A percentile compares a stretch with the other conserved stretches of the same genome.
Conservation (phyloP, 1,284 basidiomycete species). For the Fomitiporia mediterranea region DNA sequence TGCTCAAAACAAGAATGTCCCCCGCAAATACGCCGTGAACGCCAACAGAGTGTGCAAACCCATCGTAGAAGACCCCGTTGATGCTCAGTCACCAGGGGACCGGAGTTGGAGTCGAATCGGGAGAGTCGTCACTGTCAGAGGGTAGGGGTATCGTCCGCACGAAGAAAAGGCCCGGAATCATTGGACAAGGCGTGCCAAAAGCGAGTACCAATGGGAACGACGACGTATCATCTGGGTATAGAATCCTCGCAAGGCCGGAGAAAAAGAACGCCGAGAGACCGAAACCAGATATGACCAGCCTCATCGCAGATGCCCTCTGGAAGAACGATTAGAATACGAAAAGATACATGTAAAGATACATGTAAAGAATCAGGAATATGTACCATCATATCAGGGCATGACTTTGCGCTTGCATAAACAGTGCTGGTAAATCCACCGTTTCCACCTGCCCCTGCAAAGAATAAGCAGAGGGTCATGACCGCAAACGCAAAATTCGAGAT, state of each 20-base stretch:
- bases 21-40: conserved; percentile 12
- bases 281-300: conserved; percentile 76
- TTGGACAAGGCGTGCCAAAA: conserved; percentile 63
- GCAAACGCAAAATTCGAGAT: conserved; percentile 28
- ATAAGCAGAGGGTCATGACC: conserved; percentile 44
- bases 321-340: not conserved
- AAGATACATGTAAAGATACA: too few species aligned
- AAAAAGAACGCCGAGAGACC: conserved; percentile 82
- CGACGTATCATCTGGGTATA: conserved; percentile 69
- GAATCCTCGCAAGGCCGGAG: conserved; percentile 56
- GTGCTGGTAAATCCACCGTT: conserved; percentile 52
- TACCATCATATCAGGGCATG: conserved; percentile 50
- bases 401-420: conserved; percentile 64
- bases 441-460: conserved; percentile 59
- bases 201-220: conserved; percentile 65
- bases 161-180: conserved; percentile 62
- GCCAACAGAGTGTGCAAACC: conserved; percentile 16
- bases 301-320: conserved; percentile 69
- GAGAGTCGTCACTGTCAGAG: conserved; percentile 24
- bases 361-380: not conserved
- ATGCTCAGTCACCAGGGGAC: conserved; percentile 16
- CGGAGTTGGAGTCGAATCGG: conserved; percentile 21
- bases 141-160: conserved; percentile 55
- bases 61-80: conserved; percentile 11
- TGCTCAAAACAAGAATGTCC: conserved; percentile 19